These are phyloP conservation scores for Hygrophorus russula DNA, from an alignment of 768 basidiomycete species.

Conservation along the genomic window DNA sequence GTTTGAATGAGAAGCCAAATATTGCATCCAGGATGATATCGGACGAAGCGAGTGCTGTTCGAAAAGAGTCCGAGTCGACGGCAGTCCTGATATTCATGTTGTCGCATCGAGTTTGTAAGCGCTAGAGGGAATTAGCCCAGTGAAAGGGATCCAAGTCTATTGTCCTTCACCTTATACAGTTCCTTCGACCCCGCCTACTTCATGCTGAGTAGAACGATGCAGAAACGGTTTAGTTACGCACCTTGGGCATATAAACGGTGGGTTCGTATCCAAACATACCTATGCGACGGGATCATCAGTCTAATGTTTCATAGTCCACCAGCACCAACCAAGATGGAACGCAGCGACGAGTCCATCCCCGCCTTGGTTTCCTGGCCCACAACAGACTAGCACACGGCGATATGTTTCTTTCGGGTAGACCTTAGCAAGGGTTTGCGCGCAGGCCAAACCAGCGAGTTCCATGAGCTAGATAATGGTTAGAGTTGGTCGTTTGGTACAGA, in stretches of 20 bases:
- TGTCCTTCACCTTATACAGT: slow-evolving; percentile 59
- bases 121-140: slow-evolving; percentile 25
- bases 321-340: slow-evolving; percentile 67
- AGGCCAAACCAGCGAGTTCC: slow-evolving; percentile 93
- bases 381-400: slow-evolving; percentile 81
- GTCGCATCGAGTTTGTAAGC: slow-evolving; percentile 74
- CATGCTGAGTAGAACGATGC: background rate
- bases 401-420: slow-evolving; percentile 61
- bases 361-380: slow-evolving; percentile 96
- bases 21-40: slow-evolving; percentile 92
- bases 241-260: slow-evolving; percentile 91
- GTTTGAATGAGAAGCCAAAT: slow-evolving; percentile 96
- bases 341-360: slow-evolving; percentile 97
- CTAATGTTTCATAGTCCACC: background rate
- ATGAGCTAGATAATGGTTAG: slow-evolving; percentile 48
- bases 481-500: background rate
- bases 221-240: slow-evolving; percentile 14
- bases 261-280: slow-evolving; percentile 90
- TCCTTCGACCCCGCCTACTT: slow-evolving; percentile 85
- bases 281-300: slow-evolving; percentile 17
- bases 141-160: background rate
- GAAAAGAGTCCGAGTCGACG: slow-evolving; percentile 34
- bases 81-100: slow-evolving; percentile 82
- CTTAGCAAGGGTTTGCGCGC: slow-evolving; percentile 79
- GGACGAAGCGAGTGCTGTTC: slow-evolving; percentile 38